These are phyloP conservation scores for Acorus calamus DNA, from an alignment of 106 monocot species.

Conservation along the genomic window DNA sequence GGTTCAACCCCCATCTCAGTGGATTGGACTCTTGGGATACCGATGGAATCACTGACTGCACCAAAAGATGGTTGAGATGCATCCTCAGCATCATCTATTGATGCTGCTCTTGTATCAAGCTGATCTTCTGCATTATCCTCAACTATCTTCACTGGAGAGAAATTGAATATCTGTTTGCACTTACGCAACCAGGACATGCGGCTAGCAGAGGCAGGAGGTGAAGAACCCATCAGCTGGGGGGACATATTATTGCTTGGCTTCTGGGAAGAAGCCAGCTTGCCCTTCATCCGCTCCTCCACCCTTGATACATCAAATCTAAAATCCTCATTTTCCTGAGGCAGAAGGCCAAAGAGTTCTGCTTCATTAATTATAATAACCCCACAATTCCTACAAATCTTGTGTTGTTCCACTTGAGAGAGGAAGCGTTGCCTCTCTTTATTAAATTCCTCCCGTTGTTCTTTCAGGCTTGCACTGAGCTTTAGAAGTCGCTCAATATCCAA, in stretches of 20 bases:
- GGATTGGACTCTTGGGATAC: constrained; percentile 12
- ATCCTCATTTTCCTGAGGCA: constrained; percentile 21
- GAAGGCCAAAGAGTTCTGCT: constrained; percentile 27
- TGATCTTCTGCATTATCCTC: constrained; percentile 15
- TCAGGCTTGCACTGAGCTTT: constrained; percentile 58
- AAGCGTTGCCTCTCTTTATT: constrained; percentile 55
- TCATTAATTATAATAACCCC: constrained; percentile 41
- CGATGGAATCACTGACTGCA: constrained; percentile 20
- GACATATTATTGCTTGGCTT: constrained; percentile 11
- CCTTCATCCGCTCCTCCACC: constrained; percentile 26
- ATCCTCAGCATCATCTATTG: constrained; percentile 11
- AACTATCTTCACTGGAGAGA: constrained; percentile 53
- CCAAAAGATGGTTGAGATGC: constrained; percentile 32
- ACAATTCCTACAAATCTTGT: constrained; percentile 58
- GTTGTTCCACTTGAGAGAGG: constrained; percentile 43
- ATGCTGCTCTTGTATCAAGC: constrained; percentile 26
- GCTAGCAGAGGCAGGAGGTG: constrained; percentile 26
- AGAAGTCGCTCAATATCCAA: constrained; percentile 69
- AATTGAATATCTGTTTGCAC: constrained; percentile 64
- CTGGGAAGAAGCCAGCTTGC: neutral
- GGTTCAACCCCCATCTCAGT: no score
- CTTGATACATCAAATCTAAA: constrained; percentile 22
- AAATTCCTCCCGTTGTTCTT: constrained; percentile 61
- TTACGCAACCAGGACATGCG: constrained; percentile 60
- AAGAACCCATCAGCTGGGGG: constrained; percentile 17